A percentile compares a stretch with the other conserved stretches of the same genome.
phyloP scores from a whole-genome alignment of 2,329 filamentous ascomycete species.

The Chaetomiaceae sp. region DNA sequence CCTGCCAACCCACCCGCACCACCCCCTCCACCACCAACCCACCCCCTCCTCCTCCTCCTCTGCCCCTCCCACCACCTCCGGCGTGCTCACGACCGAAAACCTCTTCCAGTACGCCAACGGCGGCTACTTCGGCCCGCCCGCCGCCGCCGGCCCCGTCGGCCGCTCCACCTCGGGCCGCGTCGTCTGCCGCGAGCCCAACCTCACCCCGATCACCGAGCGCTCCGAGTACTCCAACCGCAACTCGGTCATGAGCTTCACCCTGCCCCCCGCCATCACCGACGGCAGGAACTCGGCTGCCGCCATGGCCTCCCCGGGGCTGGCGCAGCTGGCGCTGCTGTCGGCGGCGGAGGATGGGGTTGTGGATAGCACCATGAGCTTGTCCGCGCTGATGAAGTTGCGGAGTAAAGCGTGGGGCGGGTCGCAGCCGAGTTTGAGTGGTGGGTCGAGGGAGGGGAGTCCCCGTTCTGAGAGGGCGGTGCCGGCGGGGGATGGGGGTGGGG shows the following conservation, averaged over 20 bases:
- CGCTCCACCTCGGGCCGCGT: slow-evolving; percentile 68
- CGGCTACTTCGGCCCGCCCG: slow-evolving; percentile 86
- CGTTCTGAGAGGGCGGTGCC: slow-evolving; percentile 38
- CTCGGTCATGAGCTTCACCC: slow-evolving; percentile 69
- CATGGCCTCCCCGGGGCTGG: slow-evolving; percentile 65
- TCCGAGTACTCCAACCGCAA: slow-evolving; percentile 96
- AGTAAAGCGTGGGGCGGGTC: slow-evolving; percentile 76
- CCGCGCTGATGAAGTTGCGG: slow-evolving; percentile 65
- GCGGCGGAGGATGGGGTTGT: slow-evolving; percentile 56
- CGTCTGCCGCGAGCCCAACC: slow-evolving; percentile 76
- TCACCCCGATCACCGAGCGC: slow-evolving; percentile 93
- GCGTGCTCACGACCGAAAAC: slow-evolving; percentile 31
- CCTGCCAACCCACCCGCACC: slow-evolving; percentile 31
- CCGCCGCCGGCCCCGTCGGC: slow-evolving; percentile 52
- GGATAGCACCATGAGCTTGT: slow-evolving; percentile 59
- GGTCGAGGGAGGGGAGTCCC: slow-evolving; percentile 49
- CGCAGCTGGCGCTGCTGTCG: slow-evolving; percentile 64
- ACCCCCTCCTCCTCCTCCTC: slow-evolving; percentile 2
- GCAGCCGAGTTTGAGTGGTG: slow-evolving; percentile 59
- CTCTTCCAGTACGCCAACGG: slow-evolving; percentile 64
- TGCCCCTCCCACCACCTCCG: slow-evolving; percentile 5
- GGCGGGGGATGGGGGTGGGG: slow-evolving; percentile 1
- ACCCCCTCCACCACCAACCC: slow-evolving; percentile 40
- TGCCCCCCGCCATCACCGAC: slow-evolving; percentile 37
- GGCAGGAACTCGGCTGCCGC: slow-evolving; percentile 35